Evolutionary conservation across 352 stramenopile species (phyloP).

Genomic region (Globisporangium middletonii): DNA sequence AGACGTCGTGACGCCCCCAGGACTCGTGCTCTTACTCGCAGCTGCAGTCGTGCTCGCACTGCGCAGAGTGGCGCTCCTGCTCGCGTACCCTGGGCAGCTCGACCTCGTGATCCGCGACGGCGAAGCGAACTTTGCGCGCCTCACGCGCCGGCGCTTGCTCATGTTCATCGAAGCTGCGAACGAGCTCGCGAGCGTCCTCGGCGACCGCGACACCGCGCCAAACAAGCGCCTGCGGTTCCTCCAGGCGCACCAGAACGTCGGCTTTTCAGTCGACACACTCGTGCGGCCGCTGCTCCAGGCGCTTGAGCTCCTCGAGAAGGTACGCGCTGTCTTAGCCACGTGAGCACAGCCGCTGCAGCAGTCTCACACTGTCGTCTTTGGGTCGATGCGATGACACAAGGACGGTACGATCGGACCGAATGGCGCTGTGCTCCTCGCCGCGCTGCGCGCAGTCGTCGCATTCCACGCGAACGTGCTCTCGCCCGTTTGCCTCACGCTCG

Average conservation of each 20-base stretch:
- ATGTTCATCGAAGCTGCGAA: conserved; percentile 58
- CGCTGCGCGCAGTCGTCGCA: conserved; percentile 31
- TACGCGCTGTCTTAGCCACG: neutral
- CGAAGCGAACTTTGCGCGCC: conserved; percentile 65
- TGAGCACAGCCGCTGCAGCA: too few relatives aligned
- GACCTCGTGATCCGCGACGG: conserved; percentile 73
- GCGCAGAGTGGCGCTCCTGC: conserved; percentile 44
- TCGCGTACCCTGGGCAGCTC: conserved; percentile 73
- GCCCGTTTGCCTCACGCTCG: conserved; percentile 34
- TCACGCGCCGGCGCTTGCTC: conserved; percentile 62
- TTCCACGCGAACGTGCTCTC: conserved; percentile 30
- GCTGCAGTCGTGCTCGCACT: conserved; percentile 24
- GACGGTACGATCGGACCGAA: conserved; percentile 35
- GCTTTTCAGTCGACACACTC: conserved; percentile 61
- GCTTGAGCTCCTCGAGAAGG: conserved; percentile 46
- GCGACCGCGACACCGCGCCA: conserved; percentile 14
- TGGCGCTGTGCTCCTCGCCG: conserved; percentile 32
- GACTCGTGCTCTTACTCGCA: conserved; percentile 43
- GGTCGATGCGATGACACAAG: neutral
- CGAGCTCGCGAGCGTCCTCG: conserved; percentile 40
- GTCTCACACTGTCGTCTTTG: too few relatives aligned
- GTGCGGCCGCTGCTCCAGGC: conserved; percentile 48
- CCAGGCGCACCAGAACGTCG: conserved; percentile 61
- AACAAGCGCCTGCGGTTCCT: conserved; percentile 40
- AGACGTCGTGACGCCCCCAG: conserved; percentile 41